Percentiles rank a stretch among this genome's conserved stretches.
Evolutionary conservation across 768 basidiomycete species (phyloP).

Genomic region (Leccinellum rugosiceps): DNA sequence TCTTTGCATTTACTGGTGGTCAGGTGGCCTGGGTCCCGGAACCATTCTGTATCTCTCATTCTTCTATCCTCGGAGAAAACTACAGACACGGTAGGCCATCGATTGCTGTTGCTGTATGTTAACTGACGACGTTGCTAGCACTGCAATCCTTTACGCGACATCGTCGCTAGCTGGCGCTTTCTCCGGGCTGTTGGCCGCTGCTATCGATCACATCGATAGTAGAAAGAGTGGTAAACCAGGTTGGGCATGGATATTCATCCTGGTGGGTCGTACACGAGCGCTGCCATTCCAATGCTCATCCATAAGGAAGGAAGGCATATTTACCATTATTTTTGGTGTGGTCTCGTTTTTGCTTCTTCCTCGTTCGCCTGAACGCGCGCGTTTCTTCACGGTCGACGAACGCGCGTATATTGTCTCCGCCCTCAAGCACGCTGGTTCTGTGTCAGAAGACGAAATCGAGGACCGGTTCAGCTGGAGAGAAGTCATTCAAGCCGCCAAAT

Average conservation of each 20-base stretch:
- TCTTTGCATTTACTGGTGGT: slow-evolving; percentile 3
- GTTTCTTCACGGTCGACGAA: slow-evolving; percentile 51
- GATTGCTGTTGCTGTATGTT: background rate
- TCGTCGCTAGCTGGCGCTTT: slow-evolving; percentile 59
- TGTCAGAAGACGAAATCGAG: slow-evolving; percentile 38
- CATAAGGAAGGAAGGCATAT: slow-evolving; percentile 47
- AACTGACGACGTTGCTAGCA: slow-evolving; percentile 21
- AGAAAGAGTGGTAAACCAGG: slow-evolving; percentile 44
- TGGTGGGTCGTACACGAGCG: slow-evolving; percentile 30
- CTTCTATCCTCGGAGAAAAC: slow-evolving; percentile 36
- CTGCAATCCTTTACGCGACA: slow-evolving; percentile 38
- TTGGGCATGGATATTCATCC: slow-evolving; percentile 62
- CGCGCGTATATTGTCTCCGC: slow-evolving; percentile 41
- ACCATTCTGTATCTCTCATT: slow-evolving; percentile 55
- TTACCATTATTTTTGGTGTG: slow-evolving; percentile 59
- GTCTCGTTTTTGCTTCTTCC: slow-evolving; percentile 49
- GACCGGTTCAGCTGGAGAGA: slow-evolving; percentile 59
- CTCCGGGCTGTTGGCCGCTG: slow-evolving; percentile 62
- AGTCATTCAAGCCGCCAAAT: slow-evolving; percentile 43
- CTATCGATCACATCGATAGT: slow-evolving; percentile 56
- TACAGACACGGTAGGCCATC: slow-evolving; percentile 18
- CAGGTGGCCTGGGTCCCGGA: slow-evolving; percentile 59
- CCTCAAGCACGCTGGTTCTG: slow-evolving; percentile 25
- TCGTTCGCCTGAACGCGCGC: slow-evolving; percentile 39
- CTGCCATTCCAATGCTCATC: background rate